Evolutionary conservation across 352 stramenopile species (phyloP).

Genomic region (Phytophthora syringae): DNA sequence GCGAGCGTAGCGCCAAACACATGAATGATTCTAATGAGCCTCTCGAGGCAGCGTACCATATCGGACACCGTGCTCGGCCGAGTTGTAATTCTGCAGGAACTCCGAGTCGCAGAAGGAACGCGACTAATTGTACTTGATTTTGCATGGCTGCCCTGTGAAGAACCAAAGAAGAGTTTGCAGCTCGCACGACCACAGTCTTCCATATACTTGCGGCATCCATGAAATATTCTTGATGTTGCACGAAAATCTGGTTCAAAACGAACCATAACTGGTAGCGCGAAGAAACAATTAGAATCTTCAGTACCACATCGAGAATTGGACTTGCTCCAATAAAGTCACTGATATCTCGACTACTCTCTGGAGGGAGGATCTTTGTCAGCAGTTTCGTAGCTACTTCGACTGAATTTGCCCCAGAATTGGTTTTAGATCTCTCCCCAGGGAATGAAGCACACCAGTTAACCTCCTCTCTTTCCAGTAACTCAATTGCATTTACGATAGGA

Average conservation of each 20-base stretch:
- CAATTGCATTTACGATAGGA: conserved; percentile 8
- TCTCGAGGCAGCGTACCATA: conserved; percentile 58
- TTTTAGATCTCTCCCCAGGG: conserved; percentile 19
- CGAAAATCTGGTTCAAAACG: conserved; percentile 50
- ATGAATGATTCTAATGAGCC: conserved; percentile 54
- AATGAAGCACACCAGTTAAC: conserved; percentile 8
- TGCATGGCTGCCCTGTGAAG: conserved; percentile 57
- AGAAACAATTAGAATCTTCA: conserved; percentile 55
- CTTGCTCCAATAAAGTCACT: conserved; percentile 47
- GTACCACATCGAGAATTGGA: conserved; percentile 49
- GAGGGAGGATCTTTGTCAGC: conserved; percentile 33
- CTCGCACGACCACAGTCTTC: conserved; percentile 56
- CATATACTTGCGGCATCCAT: conserved; percentile 46
- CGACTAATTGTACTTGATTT: conserved; percentile 47
- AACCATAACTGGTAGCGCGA: conserved; percentile 59
- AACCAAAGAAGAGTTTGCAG: conserved; percentile 47
- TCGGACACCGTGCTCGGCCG: conserved; percentile 38
- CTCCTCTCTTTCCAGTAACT: conserved; percentile 20
- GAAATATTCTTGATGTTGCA: conserved; percentile 43
- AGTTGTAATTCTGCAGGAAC: conserved; percentile 47
- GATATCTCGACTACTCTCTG: conserved; percentile 29
- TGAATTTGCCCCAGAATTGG: conserved; percentile 27
- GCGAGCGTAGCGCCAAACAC: conserved; percentile 39
- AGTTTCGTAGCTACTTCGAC: conserved; percentile 28
- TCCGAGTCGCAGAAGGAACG: conserved; percentile 56